Percentiles rank a stretch among this genome's conserved stretches.
Conservation (phyloP, 371 early-diverging fungal genomes). For the Entomophthora muscae region DNA sequence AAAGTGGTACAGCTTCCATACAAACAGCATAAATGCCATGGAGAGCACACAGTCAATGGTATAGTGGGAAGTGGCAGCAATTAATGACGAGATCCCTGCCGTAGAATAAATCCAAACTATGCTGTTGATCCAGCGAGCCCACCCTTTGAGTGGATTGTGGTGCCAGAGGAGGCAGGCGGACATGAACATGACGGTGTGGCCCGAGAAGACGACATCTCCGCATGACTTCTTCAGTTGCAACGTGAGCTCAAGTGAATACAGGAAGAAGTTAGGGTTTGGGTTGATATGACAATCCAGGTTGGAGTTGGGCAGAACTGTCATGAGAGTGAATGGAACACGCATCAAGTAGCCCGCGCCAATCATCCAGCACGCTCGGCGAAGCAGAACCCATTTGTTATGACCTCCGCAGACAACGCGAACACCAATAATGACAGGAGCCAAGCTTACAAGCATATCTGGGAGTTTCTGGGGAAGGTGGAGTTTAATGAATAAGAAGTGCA, state of each 20-base stretch:
- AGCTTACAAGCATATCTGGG: not conserved
- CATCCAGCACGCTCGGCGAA: not conserved
- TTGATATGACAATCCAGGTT: not conserved
- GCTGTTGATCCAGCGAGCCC: too few relatives aligned
- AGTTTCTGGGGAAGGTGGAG: not conserved
- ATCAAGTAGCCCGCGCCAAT: not conserved
- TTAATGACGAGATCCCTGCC: not conserved
- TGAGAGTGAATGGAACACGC: not conserved
- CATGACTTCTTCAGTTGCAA: not conserved
- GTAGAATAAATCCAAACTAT: too few relatives aligned
- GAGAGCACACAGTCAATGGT: not conserved
- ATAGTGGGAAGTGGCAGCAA: not conserved
- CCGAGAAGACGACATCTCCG: conserved; percentile 1
- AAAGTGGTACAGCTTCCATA: not conserved
- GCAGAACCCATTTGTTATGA: not conserved
- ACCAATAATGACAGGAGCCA: not conserved
- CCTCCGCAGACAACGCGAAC: not conserved
- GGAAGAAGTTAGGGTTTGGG: not conserved
- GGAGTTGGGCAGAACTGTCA: conserved; percentile 1
- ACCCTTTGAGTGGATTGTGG: not conserved
- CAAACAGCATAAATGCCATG: not conserved
- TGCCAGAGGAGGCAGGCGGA: not conserved
- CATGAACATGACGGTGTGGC: conserved; percentile 1
- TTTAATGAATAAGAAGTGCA: not conserved
- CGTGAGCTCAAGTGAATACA: not conserved